Evolutionary conservation across 179 eudicot species (phyloP).

Genomic region (Silene noctiflora): DNA sequence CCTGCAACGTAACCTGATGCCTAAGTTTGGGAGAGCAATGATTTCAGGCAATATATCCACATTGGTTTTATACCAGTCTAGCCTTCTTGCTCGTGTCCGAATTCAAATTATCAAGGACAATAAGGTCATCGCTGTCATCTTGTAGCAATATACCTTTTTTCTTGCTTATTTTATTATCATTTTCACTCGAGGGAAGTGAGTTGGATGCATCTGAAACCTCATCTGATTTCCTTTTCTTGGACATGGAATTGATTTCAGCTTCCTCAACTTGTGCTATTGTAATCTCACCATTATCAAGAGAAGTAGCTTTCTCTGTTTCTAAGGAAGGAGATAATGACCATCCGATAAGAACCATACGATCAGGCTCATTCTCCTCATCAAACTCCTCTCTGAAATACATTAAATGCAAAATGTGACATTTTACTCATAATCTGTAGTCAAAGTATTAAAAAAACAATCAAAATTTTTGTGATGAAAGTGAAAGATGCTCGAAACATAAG

Average conservation of each 20-base stretch:
- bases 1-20: not conserved
- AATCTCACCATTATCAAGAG: conserved; percentile 57
- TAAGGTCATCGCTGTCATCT: conserved; percentile 46
- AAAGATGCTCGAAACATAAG: not conserved
- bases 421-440: too few relatives aligned
- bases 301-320: conserved; percentile 38
- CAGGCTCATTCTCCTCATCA: conserved; percentile 95
- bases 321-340: conserved; percentile 57
- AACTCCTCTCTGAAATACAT: conserved; percentile 62
- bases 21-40: not conserved
- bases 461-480: not conserved
- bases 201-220: conserved; percentile 33
- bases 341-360: conserved; percentile 89
- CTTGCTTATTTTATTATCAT: conserved; percentile 27
- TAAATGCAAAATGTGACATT: not conserved
- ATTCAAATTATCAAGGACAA: conserved; percentile 52
- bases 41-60: not conserved
- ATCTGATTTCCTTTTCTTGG: conserved; percentile 70
- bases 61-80: conserved; percentile 35
- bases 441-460: too few relatives aligned
- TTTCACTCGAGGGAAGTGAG: conserved; percentile 23
- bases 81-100: conserved; percentile 43
- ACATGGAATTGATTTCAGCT: conserved; percentile 27
- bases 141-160: conserved; percentile 46
- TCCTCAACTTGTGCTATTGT: conserved; percentile 36